phyloP scores from a whole-genome alignment of 306 rosid genomes.

The Sphenostylis stenocarpa region DNA sequence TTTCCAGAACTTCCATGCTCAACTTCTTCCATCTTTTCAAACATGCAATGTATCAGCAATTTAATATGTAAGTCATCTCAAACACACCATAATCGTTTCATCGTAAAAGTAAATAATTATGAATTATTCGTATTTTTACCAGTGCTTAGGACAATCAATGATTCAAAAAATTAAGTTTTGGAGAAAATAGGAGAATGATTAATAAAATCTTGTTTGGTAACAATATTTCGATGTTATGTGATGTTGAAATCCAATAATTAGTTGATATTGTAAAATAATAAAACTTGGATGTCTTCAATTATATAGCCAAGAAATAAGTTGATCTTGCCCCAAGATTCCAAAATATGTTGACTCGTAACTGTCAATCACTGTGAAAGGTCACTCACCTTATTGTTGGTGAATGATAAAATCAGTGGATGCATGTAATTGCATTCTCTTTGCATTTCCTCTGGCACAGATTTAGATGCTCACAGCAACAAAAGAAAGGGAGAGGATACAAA shows the following conservation, averaged over 20 bases:
- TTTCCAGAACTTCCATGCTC: neutral
- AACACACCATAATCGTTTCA: conserved; percentile 4
- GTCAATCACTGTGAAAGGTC: conserved; percentile 24
- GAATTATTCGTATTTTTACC: no score
- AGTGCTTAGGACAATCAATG: neutral
- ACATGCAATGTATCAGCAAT: conserved; percentile 24
- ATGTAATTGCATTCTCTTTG: conserved; percentile 1
- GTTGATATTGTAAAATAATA: neutral
- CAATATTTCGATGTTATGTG: conserved; percentile 3
- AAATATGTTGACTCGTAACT: conserved; percentile 23
- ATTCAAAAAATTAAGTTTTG: no score
- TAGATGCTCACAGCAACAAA: neutral
- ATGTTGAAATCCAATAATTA: conserved; percentile 28
- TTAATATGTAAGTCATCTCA: neutral
- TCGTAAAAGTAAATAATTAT: neutral
- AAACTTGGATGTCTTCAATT: conserved; percentile 27
- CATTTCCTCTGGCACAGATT: neutral
- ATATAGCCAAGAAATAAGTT: conserved; percentile 13
- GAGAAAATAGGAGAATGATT: neutral
- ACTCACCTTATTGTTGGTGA: conserved; percentile 2
- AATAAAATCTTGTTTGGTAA: neutral
- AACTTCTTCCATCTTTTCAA: neutral
- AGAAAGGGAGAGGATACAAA: neutral
- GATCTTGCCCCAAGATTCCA: neutral
- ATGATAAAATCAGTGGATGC: neutral